Percentiles rank a stretch among this genome's conserved stretches.
These are phyloP conservation scores for Tuber magnatum DNA, from an alignment of 495 filamentous ascomycete genomes.

Conservation along the genomic window DNA sequence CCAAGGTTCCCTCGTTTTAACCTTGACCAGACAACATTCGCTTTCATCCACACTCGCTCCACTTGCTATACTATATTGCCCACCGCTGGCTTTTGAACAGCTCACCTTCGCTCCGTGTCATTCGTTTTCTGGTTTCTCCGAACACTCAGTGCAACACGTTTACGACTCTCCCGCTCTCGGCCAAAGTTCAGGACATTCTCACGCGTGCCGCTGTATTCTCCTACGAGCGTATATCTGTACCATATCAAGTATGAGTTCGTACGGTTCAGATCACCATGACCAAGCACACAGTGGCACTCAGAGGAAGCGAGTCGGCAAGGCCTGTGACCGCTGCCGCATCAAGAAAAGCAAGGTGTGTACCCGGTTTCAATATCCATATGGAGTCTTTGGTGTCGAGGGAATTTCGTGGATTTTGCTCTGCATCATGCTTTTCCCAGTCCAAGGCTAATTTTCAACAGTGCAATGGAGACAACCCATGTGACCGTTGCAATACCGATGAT, in stretches of 20 bases:
- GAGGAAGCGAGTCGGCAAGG: slow-evolving; percentile 57
- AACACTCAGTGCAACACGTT: neutral
- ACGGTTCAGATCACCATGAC: slow-evolving; percentile 28
- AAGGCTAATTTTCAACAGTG: slow-evolving; percentile 45
- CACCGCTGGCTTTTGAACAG: neutral
- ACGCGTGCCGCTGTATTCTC: neutral
- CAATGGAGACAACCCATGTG: slow-evolving; percentile 55
- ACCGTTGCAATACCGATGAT: slow-evolving; percentile 55
- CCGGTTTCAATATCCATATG: slow-evolving; percentile 20
- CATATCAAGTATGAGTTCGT: slow-evolving; percentile 9
- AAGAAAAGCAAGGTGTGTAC: slow-evolving; percentile 59
- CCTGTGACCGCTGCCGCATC: slow-evolving; percentile 57
- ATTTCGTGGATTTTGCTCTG: slow-evolving; percentile 6
- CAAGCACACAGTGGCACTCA: slow-evolving; percentile 28
- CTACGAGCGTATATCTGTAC: neutral
- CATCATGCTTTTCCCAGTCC: slow-evolving; percentile 11
- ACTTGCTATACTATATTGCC: neutral
- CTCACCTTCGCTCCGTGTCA: slow-evolving; percentile 1
- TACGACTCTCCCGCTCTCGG: neutral
- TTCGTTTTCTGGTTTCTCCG: slow-evolving; percentile 4
- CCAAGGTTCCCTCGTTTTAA: slow-evolving; percentile 4
- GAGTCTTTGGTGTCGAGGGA: slow-evolving; percentile 1
- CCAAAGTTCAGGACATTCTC: neutral
- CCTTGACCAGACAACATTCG: slow-evolving; percentile 3
- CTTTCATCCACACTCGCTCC: slow-evolving; percentile 4